phyloP scores from a whole-genome alignment of 2,329 filamentous ascomycete species.

The Clarireedia sp. region DNA sequence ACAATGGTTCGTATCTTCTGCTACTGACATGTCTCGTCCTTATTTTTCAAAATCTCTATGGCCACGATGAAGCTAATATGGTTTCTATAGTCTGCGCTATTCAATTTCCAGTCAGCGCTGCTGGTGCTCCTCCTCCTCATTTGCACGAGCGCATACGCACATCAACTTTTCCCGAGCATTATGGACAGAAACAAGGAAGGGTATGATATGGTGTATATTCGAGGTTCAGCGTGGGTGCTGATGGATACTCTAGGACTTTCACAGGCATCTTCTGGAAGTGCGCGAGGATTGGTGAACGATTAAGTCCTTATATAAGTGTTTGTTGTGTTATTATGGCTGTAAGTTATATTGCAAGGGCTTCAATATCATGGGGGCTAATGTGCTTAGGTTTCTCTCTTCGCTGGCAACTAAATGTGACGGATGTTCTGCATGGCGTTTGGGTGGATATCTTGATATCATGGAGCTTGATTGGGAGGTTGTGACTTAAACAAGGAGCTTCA shows the following conservation, averaged over 20 bases:
- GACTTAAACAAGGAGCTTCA: background rate
- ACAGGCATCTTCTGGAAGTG: slow-evolving; percentile 89
- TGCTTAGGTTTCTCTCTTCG: slow-evolving; percentile 27
- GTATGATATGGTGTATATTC: slow-evolving; percentile 40
- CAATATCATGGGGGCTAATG: slow-evolving; percentile 10
- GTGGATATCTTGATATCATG: background rate
- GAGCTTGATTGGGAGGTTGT: background rate
- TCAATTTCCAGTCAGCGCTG: slow-evolving; percentile 97
- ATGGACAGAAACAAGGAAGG: slow-evolving; percentile 91
- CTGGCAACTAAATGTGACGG: slow-evolving; percentile 24
- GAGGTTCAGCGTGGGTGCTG: slow-evolving; percentile 1
- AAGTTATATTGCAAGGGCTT: slow-evolving; percentile 30
- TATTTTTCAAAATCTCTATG: too few relatives aligned
- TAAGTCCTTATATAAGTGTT: slow-evolving; percentile 92
- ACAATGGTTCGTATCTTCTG: background rate
- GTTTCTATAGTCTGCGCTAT: slow-evolving; percentile 72
- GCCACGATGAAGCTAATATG: background rate
- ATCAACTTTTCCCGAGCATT: slow-evolving; percentile 79
- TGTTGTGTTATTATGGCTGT: slow-evolving; percentile 94
- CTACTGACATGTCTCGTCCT: background rate
- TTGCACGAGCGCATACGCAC: slow-evolving; percentile 90
- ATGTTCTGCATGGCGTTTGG: slow-evolving; percentile 19
- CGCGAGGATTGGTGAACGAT: slow-evolving; percentile 80
- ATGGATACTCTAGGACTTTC: slow-evolving; percentile 19
- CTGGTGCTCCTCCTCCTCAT: slow-evolving; percentile 91